These are phyloP conservation scores for Tilletiaria anomala DNA, from an alignment of 1,284 basidiomycete species.

Conservation along the genomic window DNA sequence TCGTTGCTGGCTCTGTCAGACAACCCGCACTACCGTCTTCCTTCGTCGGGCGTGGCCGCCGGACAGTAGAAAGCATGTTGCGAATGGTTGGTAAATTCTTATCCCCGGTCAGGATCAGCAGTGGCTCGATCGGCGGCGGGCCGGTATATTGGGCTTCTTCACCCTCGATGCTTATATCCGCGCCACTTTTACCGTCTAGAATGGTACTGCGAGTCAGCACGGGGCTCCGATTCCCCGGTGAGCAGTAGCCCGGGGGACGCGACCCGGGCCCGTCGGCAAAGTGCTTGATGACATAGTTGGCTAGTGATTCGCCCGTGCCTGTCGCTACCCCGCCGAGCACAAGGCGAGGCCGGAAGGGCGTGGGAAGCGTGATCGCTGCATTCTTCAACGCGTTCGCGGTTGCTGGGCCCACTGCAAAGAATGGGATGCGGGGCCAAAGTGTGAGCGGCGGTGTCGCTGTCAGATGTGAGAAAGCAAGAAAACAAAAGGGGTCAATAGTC, in stretches of 20 bases:
- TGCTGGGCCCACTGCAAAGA: constrained; percentile 35
- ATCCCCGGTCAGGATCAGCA: constrained; percentile 32
- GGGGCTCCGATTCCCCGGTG: too few species aligned
- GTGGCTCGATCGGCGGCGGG: constrained; percentile 4
- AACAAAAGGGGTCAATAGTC: not conserved
- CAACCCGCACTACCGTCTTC: too few species aligned
- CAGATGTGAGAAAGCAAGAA: constrained; percentile 3
- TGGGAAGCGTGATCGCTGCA: constrained; percentile 9
- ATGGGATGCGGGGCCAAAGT: constrained; percentile 22
- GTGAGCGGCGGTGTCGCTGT: constrained; percentile 6
- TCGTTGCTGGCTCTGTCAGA: not conserved
- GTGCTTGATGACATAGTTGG: constrained; percentile 14
- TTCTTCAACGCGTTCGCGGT: constrained; percentile 17
- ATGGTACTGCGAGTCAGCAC: too few species aligned
- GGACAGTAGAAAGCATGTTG: constrained; percentile 12
- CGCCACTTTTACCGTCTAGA: too few species aligned
- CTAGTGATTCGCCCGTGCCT: constrained; percentile 26
- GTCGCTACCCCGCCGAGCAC: constrained; percentile 28
- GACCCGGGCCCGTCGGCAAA: not conserved
- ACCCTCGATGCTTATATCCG: too few species aligned
- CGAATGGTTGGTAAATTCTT: constrained; percentile 23
- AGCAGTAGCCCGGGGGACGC: too few species aligned
- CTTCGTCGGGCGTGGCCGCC: too few species aligned
- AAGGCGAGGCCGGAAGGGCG: constrained; percentile 14
- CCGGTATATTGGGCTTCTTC: not conserved